Evolutionary conservation across 805 yeast genomes (phyloP).

Genomic region (Tetrapisispora taiwanensis): DNA sequence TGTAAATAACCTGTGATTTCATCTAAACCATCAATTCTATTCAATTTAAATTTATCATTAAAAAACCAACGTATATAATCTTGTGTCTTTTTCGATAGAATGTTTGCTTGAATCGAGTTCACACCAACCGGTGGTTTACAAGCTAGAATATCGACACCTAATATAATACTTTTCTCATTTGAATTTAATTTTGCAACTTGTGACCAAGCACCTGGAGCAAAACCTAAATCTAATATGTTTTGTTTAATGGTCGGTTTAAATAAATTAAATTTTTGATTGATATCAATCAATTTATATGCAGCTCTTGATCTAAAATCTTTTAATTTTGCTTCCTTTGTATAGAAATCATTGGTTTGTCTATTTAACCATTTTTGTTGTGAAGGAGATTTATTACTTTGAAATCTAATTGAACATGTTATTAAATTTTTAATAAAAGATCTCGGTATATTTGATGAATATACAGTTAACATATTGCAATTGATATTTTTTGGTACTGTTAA

Average conservation of each 20-base stretch:
- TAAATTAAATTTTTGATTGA: conserved; percentile 53
- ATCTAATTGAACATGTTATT: background rate
- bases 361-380: conserved; percentile 68
- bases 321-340: conserved; percentile 54
- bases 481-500: too few relatives aligned
- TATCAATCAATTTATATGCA: conserved; percentile 75
- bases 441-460: background rate
- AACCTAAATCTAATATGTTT: conserved; percentile 78
- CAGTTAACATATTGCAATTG: too few relatives aligned
- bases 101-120: conserved; percentile 75
- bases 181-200: conserved; percentile 62
- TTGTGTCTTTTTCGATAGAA: conserved; percentile 60
- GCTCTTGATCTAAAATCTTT: conserved; percentile 72
- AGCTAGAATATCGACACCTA: conserved; percentile 78
- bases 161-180: conserved; percentile 41
- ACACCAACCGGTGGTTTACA: conserved; percentile 75
- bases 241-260: conserved; percentile 38
- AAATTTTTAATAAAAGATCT: background rate
- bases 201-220: conserved; percentile 93
- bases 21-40: conserved; percentile 29
- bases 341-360: conserved; percentile 57
- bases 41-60: conserved; percentile 19
- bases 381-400: conserved; percentile 24
- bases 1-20: conserved; percentile 17
- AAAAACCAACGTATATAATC: conserved; percentile 44